A percentile compares a stretch with the other conserved stretches of the same genome.
phyloP scores from a whole-genome alignment of 1,284 basidiomycete genomes.

The Moniliophthora roreri region DNA sequence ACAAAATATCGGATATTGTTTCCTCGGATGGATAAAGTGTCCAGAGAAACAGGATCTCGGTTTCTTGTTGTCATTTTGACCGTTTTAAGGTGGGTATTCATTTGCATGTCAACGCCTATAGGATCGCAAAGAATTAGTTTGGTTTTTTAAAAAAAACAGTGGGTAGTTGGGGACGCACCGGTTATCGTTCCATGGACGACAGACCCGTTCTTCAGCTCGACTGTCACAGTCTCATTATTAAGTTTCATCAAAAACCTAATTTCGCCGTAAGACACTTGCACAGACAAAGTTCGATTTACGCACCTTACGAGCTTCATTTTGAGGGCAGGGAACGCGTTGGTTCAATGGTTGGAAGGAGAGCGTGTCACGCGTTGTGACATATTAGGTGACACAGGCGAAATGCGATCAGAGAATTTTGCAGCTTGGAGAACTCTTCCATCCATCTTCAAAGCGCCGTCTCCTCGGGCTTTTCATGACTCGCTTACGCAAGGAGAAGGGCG shows the following conservation, averaged over 20 bases:
- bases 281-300: conserved; percentile 17
- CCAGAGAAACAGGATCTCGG: conserved; percentile 80
- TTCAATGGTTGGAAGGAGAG: no score
- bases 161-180: conserved; percentile 49
- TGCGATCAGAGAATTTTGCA: no score
- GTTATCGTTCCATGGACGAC: conserved; percentile 97
- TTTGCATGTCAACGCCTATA: conserved; percentile 91
- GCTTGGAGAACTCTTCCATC: no score
- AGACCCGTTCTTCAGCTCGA: conserved; percentile 98
- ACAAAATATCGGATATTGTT: conserved; percentile 96
- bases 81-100: conserved; percentile 97
- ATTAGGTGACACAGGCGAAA: no score
- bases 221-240: conserved; percentile 98
- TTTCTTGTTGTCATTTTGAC: conserved; percentile 94
- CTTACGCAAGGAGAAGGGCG: conserved; percentile 29
- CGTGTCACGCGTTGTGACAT: no score
- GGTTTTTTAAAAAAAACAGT: neutral
- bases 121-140: conserved; percentile 4
- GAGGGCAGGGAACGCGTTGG: no score
- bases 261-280: neutral
- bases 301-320: conserved; percentile 48
- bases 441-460: no score
- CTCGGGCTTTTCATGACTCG: conserved; percentile 29
- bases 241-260: conserved; percentile 97
- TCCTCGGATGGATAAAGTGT: conserved; percentile 88